These are phyloP conservation scores for Rhizophora mangle DNA, from an alignment of 345 rosid genomes.

Conservation along the genomic window DNA sequence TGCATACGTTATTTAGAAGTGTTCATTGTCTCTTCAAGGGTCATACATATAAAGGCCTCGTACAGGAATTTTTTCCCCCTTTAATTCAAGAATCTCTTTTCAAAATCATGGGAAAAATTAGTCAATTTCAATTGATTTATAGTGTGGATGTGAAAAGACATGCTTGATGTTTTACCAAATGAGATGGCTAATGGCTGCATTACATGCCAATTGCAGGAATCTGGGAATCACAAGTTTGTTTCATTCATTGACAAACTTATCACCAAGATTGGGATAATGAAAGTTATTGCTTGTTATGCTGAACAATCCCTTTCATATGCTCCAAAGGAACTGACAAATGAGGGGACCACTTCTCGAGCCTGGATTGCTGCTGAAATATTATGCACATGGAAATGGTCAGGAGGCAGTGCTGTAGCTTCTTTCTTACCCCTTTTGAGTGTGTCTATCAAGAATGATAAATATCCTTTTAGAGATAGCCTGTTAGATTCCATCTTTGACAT, in stretches of 20 bases:
- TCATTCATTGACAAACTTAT: constrained; percentile 68
- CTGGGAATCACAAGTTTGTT: constrained; percentile 53
- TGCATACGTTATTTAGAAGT: too few relatives aligned
- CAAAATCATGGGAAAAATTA: too few relatives aligned
- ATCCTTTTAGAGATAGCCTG: constrained; percentile 31
- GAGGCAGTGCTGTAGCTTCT: constrained; percentile 64
- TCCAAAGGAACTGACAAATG: constrained; percentile 26
- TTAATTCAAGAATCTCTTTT: too few relatives aligned
- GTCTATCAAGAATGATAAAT: constrained; percentile 44
- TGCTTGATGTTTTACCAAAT: too few relatives aligned
- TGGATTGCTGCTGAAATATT: constrained; percentile 92
- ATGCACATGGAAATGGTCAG: constrained; percentile 96
- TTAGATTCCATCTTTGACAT: constrained; percentile 66
- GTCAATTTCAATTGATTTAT: too few relatives aligned
- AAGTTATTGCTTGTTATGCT: constrained; percentile 38
- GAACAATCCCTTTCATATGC: constrained; percentile 11
- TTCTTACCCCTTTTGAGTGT: constrained; percentile 63
- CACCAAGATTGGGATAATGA: constrained; percentile 54
- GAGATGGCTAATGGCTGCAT: constrained; percentile 10
- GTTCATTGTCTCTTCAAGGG: too few relatives aligned
- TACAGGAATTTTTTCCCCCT: too few relatives aligned
- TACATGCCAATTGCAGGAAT: constrained; percentile 40
- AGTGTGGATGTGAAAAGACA: too few relatives aligned
- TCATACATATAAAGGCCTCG: too few relatives aligned
- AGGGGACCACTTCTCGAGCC: constrained; percentile 45